Evolutionary conservation across 495 filamentous ascomycete species (phyloP), one percentile per base, ranked within the genome.

Genomic region (Venustampulla echinocandica): DNA sequence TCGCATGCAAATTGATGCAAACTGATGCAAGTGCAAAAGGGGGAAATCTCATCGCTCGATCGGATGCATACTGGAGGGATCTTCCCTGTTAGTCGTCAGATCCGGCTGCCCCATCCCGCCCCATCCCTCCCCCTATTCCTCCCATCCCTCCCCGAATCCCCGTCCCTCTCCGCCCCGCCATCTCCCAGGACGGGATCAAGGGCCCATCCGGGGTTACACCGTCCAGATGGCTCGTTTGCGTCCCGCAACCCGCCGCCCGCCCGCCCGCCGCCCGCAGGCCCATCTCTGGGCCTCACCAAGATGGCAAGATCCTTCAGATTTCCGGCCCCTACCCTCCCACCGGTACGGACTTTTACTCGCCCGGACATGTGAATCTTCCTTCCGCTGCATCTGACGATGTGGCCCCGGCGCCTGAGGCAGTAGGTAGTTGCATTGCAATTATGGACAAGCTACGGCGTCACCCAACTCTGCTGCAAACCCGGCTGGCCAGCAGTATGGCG

Each of bases 21-120:
- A n/a, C n/a, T n/a, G n/a, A n/a, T n/a, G n/a, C n/a, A n/a, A n/a
- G n/a, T n/a, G n/a, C n/a, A n/a, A n/a, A 18, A 39, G 18, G 14
- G 36, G 36, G 36, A 39, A 39, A 20, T 39, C 36, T 39, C 36
- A 39, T 39, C 36, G 36, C 36, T 39, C 36, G 36, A 39, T 39
- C 36, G 19, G 10, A 39, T 39, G 36, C 36, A 39, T 39, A 39
- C 36, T 20, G 10, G 13, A 39, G 20, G 14, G 14, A n/a, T 39
- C 14, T 20, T 39, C 36, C 36, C 36, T 39, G 36, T 18, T n/a
- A n/a, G n/a, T 20, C 18, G 27, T 30, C 27, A 30, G 27, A 30
- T 30, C n/a, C 13, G 27, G 27, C 27, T 30, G 27, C 6, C 27
- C 7, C 7, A 30, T 13, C 27, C 27, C 27, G 27, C 7, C 6